Base-by-base conservation (phyloP, 495 filamentous ascomycete genomes). In the Penicillium herquei region DNA sequence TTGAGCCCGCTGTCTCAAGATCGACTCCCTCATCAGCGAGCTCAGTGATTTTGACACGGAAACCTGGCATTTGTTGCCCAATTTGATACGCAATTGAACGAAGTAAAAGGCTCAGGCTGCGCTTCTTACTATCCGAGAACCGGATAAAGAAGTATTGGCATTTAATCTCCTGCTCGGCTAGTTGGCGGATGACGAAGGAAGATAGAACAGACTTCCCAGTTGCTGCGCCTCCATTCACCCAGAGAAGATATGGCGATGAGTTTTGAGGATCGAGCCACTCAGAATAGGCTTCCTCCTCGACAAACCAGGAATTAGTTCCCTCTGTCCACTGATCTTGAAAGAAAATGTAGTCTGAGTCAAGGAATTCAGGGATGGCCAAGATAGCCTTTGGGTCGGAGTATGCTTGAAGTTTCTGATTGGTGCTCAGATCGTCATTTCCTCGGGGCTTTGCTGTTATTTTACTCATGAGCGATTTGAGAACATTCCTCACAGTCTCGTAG, bases 181-280 rank as follows among this genome's bases (percentile, higher is more conserved):
- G 34, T 1, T 26, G 9, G 6, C 52, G 6, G 6, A 14, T 52
- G 7, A 57, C 26, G 48, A 57, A 57, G 1, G 48, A 46, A 1
- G 41, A 57, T 26, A 47, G 21, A n/a, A 47, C 34, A 13, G 55
- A 52, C 33, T 57, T 57, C 10, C 49, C 55, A 48, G 16, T 52
- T 5, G 32, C 55, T 47, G 55, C 40, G 3, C 32, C 14, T 11
- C 31, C 49, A 8, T 51, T 30, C 5, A 52, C 3, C 55, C 55
- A 57, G 11, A 57, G 21, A 26, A 26, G 21, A 26, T 26, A 26
- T 26, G 21, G 21, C 21, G 4, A 2, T 26, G 21, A 26, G 2
- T 26, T 26, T 26, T 26, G 21, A 4, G 21, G 21, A 26, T 26
- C 4, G 21, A 26, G 21, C 21, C 21, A 26, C 21, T 26, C 21